These are phyloP conservation scores for Jatropha curcas DNA, from an alignment of 345 rosid genomes.

Conservation along the genomic window DNA sequence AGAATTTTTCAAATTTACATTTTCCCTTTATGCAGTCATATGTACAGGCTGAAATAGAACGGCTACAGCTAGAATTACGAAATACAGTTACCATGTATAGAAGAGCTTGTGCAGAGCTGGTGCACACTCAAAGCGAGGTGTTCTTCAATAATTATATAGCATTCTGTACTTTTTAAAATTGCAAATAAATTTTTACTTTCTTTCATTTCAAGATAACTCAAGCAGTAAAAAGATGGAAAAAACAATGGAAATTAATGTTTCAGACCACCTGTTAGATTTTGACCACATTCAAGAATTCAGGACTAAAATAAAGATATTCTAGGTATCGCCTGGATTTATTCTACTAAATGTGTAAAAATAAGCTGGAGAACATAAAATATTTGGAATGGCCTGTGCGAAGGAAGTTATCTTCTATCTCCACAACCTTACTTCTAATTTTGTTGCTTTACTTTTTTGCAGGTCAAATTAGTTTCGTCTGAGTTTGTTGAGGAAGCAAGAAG, in stretches of 20 bases:
- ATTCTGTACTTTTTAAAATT: neutral
- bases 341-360: too few species aligned
- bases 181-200: too few species aligned
- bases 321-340: too few species aligned
- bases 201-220: too few species aligned
- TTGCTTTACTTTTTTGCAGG: conserved; percentile 44
- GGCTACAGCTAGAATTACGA: conserved; percentile 61
- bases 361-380: too few species aligned
- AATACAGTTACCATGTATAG: conserved; percentile 63
- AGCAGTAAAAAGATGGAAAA: too few species aligned
- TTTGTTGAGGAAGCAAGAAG: conserved; percentile 61
- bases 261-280: too few species aligned
- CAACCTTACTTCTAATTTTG: neutral
- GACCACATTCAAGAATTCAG: neutral
- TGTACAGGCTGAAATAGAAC: conserved; percentile 60
- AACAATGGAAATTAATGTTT: too few species aligned
- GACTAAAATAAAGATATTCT: neutral
- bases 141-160: neutral
- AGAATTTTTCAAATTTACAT: neutral
- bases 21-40: conserved; percentile 40
- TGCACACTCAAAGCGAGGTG: conserved; percentile 73
- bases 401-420: neutral
- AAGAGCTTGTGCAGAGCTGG: conserved; percentile 70
- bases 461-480: conserved; percentile 63
- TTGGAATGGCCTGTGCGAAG: too few species aligned